A percentile compares a stretch with the other conserved stretches of the same genome.
These are phyloP conservation scores for Penicillium sp. DNA, from an alignment of 2,329 filamentous ascomycete species.

Conservation along the genomic window DNA sequence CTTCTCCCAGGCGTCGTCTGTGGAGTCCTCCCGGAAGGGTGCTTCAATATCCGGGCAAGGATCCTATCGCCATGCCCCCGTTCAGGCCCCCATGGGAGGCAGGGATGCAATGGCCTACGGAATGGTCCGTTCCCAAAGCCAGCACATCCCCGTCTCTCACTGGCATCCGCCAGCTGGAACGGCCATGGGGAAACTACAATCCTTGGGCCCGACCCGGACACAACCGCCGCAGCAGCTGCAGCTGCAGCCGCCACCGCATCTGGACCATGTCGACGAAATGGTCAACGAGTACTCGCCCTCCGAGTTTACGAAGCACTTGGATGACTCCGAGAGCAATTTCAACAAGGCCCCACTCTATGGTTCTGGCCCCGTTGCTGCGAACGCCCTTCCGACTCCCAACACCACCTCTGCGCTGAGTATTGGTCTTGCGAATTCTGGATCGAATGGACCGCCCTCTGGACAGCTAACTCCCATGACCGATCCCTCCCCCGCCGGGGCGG, in stretches of 20 bases:
- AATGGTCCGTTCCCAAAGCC: conserved; percentile 44
- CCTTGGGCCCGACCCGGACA: conserved; percentile 32
- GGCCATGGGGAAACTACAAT: conserved; percentile 34
- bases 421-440: conserved; percentile 20
- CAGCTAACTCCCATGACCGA: conserved; percentile 27
- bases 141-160: conserved; percentile 38
- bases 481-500: conserved; percentile 32
- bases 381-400: background rate
- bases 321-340: conserved; percentile 32
- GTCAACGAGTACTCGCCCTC: conserved; percentile 43
- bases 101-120: background rate
- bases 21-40: conserved; percentile 31
- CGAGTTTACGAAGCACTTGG: conserved; percentile 44
- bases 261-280: conserved; percentile 37
- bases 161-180: conserved; percentile 28
- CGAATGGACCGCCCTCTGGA: conserved; percentile 17
- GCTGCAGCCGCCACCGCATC: conserved; percentile 23
- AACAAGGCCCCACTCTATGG: conserved; percentile 14
- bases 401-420: conserved; percentile 16
- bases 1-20: conserved; percentile 35
- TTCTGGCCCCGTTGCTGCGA: conserved; percentile 6
- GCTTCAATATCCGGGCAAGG: conserved; percentile 28
- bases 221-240: conserved; percentile 9
- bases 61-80: conserved; percentile 33
- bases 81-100: background rate